A percentile compares a stretch with the other conserved stretches of the same genome.
These are phyloP conservation scores for Anisogramma anomala DNA, from an alignment of 2,329 filamentous ascomycete species.

Conservation along the genomic window DNA sequence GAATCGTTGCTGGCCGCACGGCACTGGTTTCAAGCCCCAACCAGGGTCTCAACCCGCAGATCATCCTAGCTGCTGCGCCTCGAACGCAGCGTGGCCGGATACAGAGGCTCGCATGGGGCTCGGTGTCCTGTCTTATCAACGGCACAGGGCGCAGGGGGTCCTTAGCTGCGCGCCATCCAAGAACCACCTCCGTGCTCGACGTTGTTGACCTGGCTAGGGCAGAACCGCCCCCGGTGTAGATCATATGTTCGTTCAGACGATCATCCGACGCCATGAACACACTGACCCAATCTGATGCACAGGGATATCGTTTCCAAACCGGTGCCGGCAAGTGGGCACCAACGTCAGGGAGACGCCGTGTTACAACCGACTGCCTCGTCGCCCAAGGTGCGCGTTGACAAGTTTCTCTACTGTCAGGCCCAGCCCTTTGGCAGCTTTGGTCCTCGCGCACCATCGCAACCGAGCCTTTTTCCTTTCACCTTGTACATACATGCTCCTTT, in stretches of 20 bases:
- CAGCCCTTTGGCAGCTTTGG: no score
- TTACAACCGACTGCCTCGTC: constrained; percentile 17
- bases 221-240: constrained; percentile 28
- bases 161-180: no score
- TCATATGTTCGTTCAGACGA: constrained; percentile 29
- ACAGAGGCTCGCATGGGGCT: constrained; percentile 3
- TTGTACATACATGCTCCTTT: no score
- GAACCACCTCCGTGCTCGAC: no score
- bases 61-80: constrained; percentile 25
- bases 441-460: no score
- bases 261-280: constrained; percentile 29
- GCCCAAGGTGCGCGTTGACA: constrained; percentile 16
- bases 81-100: constrained; percentile 6
- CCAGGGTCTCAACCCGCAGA: constrained; percentile 31
- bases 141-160: no score
- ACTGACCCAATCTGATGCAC: constrained; percentile 27
- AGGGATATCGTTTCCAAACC: constrained; percentile 21
- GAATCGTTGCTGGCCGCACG: constrained; percentile 12
- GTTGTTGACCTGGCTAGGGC: no score
- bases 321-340: constrained; percentile 16
- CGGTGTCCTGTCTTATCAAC: no score
- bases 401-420: constrained; percentile 20
- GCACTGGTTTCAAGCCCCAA: constrained; percentile 29
- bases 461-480: no score
- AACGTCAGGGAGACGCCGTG: constrained; percentile 10